These are phyloP conservation scores for Tylopilus vinaceipallidus DNA, from an alignment of 768 basidiomycete species.

Conservation along the genomic window DNA sequence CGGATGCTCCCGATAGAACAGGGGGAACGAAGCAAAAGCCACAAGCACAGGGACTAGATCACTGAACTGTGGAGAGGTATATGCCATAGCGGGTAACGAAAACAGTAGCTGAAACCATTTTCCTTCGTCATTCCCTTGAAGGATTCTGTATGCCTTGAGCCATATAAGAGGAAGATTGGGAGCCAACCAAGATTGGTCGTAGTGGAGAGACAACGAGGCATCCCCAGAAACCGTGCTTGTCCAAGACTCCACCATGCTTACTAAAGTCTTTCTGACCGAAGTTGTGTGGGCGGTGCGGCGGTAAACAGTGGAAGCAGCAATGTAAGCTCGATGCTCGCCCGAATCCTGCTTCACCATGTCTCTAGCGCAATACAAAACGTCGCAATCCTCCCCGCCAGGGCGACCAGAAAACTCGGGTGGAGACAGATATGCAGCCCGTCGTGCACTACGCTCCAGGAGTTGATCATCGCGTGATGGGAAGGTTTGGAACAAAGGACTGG, in stretches of 20 bases:
- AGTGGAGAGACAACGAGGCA: constrained; percentile 6
- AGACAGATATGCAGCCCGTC: constrained; percentile 9
- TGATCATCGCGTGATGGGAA: constrained; percentile 1
- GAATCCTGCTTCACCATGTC: neutral
- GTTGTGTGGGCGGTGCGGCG: neutral
- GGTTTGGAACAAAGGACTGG: neutral
- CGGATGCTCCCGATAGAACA: constrained; percentile 5
- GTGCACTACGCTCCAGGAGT: constrained; percentile 14
- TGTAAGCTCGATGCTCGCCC: constrained; percentile 5
- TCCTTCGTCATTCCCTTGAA: constrained; percentile 4
- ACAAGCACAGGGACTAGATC: constrained; percentile 8
- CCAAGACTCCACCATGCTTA: constrained; percentile 1
- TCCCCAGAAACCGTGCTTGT: neutral
- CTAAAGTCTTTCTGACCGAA: neutral
- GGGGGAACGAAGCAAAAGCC: constrained; percentile 25
- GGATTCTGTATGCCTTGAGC: constrained; percentile 27
- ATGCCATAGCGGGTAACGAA: neutral
- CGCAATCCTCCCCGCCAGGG: neutral
- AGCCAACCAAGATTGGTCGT: constrained; percentile 25
- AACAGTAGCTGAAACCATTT: neutral
- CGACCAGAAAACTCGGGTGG: constrained; percentile 3
- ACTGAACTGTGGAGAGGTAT: neutral
- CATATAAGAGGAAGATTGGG: constrained; percentile 19
- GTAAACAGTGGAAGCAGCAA: constrained; percentile 1
- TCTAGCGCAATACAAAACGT: constrained; percentile 10